Evolutionary conservation across 2,329 filamentous ascomycete species (phyloP).

Genomic region (Fusarium miscanthi): DNA sequence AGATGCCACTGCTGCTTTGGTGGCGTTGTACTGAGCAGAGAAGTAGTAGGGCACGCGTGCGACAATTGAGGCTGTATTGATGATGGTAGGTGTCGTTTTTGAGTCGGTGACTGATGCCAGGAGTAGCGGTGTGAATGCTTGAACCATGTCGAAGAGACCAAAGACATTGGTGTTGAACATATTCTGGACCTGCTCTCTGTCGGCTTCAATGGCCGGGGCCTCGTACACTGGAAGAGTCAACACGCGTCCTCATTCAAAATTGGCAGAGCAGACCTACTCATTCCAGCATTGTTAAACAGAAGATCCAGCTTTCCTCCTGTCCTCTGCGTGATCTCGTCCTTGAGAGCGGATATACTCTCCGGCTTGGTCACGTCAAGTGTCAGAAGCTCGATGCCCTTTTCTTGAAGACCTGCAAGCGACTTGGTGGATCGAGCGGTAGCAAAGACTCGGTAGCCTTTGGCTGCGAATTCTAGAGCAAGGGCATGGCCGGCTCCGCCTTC

Average conservation of each 20-base stretch:
- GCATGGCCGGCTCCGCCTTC: constrained; percentile 12
- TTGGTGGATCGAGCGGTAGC: constrained; percentile 11
- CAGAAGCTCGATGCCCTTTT: constrained; percentile 14
- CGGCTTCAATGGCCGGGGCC: constrained; percentile 15
- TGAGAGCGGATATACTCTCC: not conserved
- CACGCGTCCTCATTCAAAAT: not conserved
- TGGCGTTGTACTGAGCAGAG: constrained; percentile 13
- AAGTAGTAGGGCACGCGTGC: not conserved
- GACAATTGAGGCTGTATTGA: constrained; percentile 11
- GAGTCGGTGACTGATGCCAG: not conserved
- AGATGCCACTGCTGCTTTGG: constrained; percentile 6
- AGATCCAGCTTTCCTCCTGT: constrained; percentile 4
- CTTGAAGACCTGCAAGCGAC: not conserved
- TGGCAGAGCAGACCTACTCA: not conserved
- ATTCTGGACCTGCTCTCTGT: not conserved
- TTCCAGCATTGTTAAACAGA: constrained; percentile 19
- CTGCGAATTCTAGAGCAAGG: constrained; percentile 4
- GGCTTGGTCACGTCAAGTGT: constrained; percentile 6
- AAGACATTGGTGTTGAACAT: not conserved
- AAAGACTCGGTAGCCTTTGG: constrained; percentile 16
- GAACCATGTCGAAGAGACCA: constrained; percentile 17
- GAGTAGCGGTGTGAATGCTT: constrained; percentile 1
- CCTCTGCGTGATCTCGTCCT: not conserved
- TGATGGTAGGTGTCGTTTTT: not conserved
- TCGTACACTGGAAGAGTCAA: constrained; percentile 8